phyloP scores from a whole-genome alignment of 257 asterid genomes.

The Solanum pennellii region DNA sequence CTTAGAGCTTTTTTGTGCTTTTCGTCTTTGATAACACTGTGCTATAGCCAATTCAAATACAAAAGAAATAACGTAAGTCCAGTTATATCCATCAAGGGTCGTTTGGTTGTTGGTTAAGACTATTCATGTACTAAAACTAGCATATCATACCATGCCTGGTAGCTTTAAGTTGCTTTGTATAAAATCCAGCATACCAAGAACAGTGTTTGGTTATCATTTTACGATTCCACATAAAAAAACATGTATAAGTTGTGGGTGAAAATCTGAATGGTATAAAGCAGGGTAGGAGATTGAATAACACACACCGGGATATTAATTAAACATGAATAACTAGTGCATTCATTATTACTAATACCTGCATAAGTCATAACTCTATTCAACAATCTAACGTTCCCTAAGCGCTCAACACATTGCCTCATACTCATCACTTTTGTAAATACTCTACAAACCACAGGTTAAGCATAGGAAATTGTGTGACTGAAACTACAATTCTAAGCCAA shows the following conservation, averaged over 20 bases:
- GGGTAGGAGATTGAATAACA: neutral
- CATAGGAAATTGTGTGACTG: neutral
- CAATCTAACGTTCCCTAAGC: neutral
- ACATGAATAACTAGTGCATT: neutral
- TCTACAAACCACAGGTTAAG: neutral
- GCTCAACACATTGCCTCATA: neutral
- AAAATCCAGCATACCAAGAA: neutral
- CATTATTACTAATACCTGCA: neutral
- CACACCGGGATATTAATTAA: neutral
- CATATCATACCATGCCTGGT: neutral
- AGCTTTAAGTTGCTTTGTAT: neutral
- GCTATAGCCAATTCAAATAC: neutral
- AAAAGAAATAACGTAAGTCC: neutral
- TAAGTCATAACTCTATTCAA: neutral
- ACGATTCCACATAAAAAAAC: neutral
- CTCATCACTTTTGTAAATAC: neutral
- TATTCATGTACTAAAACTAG: neutral
- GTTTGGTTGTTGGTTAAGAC: neutral
- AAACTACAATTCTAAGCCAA: neutral
- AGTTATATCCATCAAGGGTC: neutral
- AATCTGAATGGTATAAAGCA: neutral
- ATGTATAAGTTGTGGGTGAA: neutral
- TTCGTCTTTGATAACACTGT: neutral
- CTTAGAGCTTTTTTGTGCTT: too few species aligned
- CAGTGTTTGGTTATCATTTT: neutral